Conservation (phyloP, 202 grass and related monocot genomes). For the Bolboschoenoplectus hybrid region DNA sequence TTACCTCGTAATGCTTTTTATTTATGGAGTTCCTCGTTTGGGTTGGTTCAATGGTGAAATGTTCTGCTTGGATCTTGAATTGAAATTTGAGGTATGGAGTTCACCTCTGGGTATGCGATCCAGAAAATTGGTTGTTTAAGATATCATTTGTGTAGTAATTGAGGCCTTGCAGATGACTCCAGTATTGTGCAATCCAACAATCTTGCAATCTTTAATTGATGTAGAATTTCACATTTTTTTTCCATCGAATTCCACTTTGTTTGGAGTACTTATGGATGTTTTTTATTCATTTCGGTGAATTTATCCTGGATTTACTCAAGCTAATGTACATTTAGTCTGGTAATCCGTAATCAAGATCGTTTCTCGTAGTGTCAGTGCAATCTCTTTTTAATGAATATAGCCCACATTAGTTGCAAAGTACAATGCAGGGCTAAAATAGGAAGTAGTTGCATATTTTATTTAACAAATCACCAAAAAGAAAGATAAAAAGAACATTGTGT, state of each 20-base stretch:
- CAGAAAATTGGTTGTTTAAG: background rate
- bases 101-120: background rate
- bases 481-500: background rate
- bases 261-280: background rate
- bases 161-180: background rate
- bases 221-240: background rate
- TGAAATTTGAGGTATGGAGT: background rate
- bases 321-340: background rate
- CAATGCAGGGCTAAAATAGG: background rate
- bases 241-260: constrained; percentile 1
- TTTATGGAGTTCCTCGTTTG: background rate
- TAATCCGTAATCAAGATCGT: background rate
- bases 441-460: background rate
- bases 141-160: constrained; percentile 1
- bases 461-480: background rate
- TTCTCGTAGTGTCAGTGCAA: background rate
- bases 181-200: background rate
- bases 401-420: background rate
- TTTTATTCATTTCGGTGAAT: constrained; percentile 11
- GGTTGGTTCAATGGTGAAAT: background rate
- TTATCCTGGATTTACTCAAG: background rate
- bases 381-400: background rate
- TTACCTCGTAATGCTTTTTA: background rate
- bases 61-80: constrained; percentile 16
- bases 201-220: constrained; percentile 18